Base-by-base conservation (phyloP, 129 eudicot species). In the Tagetes erecta region DNA sequence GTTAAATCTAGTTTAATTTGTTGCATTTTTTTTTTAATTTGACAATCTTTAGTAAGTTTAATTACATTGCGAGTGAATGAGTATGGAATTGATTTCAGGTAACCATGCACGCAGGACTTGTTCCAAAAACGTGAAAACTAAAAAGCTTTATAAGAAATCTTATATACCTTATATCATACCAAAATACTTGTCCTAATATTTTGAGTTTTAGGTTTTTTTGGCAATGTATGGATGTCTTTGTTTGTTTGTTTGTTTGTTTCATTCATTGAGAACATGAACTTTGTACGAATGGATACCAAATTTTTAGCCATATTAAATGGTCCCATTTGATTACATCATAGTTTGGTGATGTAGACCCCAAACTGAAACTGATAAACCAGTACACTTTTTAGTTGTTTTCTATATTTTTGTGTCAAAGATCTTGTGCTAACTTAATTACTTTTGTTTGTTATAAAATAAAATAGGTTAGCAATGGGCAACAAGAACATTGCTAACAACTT, bases 381-480 rank as follows among this genome's bases (percentile, higher is more conserved):
- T 71, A 71, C 59, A 63, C 4, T 34, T 55, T 67, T 35, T 40
- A 3, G 35, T 63, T 27, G 3, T 6, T 41, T 20, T 20, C 27
- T 20, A 20, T 20, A n/a, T 58, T 49, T 63, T 64, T 1, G 8
- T 63, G 12, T 2, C 70, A 44, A 68, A n/a, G 13, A 68, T 40
- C 10, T 40, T 71, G 67, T 63, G 31, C 57, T 71, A 30, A 71
- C 51, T 45, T 49, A 33, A 4, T 83, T 80, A 8, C 8, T 8
- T 44, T 10, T 51, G 50, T 69, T 67, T 76, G n/a, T 64, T 51
- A 31, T 49, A 64, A 20, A 20, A 44, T 44, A 44, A 33, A 70
- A 79, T 70, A 89, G 97, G 91, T 84, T 92, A 84, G 91, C 84
- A 9, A 82, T 85, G 91, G 72, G 80, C 73, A 85, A 86, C 75